Evolutionary conservation across 2,329 filamentous ascomycete genomes (phyloP).

Genomic region (Fusarium devonianum): DNA sequence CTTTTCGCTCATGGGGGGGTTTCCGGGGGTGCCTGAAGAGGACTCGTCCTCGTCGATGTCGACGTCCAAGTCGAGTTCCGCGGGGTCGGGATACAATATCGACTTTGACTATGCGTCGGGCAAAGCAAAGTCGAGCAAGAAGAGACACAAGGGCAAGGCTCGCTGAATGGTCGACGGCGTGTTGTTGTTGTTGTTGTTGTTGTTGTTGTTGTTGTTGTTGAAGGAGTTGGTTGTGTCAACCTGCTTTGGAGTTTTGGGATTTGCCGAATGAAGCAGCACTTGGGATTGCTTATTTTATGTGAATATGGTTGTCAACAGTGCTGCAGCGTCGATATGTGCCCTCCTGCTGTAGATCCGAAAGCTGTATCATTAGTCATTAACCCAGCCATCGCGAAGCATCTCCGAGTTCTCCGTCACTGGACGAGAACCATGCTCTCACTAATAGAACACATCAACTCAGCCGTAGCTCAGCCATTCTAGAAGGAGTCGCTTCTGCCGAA

Average conservation of each 20-base stretch:
- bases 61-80: constrained; percentile 35
- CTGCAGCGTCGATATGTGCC: neutral
- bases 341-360: constrained; percentile 5
- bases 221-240: too few relatives aligned
- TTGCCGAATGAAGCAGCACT: too few relatives aligned
- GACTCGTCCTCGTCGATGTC: constrained; percentile 29
- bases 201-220: too few relatives aligned
- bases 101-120: constrained; percentile 43
- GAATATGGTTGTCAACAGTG: neutral
- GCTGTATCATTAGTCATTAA: neutral
- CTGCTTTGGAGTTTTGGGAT: too few relatives aligned
- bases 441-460: neutral
- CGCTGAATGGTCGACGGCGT: constrained; percentile 6
- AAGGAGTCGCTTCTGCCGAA: neutral
- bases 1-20: constrained; percentile 35
- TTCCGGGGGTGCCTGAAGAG: constrained; percentile 17
- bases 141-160: constrained; percentile 37
- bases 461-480: neutral
- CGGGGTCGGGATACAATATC: constrained; percentile 39
- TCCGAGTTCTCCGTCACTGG: neutral
- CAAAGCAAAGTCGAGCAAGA: constrained; percentile 41
- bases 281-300: too few relatives aligned
- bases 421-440: neutral
- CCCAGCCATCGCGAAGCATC: neutral
- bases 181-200: too few relatives aligned